Conservation (phyloP, 345 rosid species). For the Moringa oleifera region DNA sequence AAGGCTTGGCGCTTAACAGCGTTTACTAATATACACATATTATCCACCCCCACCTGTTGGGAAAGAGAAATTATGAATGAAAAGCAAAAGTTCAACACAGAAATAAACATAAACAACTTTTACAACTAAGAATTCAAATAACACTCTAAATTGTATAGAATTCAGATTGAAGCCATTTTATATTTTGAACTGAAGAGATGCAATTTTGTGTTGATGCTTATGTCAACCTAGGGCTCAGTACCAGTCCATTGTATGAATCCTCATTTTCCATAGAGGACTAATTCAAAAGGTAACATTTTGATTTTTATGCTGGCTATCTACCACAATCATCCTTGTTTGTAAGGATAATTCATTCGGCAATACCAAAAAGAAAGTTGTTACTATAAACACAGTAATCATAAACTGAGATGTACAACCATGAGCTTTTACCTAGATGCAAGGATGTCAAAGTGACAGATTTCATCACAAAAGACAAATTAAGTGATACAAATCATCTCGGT, state of each 20-base stretch:
- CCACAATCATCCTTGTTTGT: too few relatives aligned
- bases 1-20: slow-evolving; percentile 90
- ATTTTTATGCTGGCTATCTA: too few relatives aligned
- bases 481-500: background rate
- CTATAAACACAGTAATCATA: background rate
- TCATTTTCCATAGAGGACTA: background rate
- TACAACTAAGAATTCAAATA: background rate
- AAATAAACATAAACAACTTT: background rate
- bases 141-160: too few relatives aligned
- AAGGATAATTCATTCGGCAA: too few relatives aligned
- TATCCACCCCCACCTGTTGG: slow-evolving; percentile 92
- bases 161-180: background rate
- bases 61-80: background rate
- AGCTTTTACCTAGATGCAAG: too few relatives aligned
- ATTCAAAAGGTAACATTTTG: background rate
- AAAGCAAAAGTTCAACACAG: slow-evolving; percentile 5
- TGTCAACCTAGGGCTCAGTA: background rate
- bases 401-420: background rate
- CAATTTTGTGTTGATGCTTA: background rate
- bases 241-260: background rate
- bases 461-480: background rate
- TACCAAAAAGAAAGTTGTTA: too few relatives aligned
- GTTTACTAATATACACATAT: slow-evolving; percentile 94
- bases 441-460: too few relatives aligned
- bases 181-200: background rate